Evolutionary conservation across 129 eudicot species (phyloP), one percentile per base, ranked within the genome.

Genomic region (Silybum marianum): DNA sequence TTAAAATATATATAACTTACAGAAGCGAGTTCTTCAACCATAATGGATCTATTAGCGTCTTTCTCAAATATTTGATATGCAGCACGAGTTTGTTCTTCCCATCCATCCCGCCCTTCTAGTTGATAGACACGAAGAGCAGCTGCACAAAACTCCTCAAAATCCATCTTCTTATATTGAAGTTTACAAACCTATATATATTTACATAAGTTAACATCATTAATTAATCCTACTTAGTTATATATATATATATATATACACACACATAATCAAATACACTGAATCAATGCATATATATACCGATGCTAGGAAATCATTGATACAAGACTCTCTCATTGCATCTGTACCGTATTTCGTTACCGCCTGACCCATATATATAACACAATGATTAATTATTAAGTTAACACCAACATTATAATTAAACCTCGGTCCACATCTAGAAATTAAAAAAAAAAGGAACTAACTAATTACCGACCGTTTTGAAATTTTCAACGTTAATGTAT

Each of bases 61-160:
- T 65, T 73, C 71, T 83, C 86, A 48, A 83, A 83, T 78, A 83
- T 72, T 42, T 72, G 71, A 78, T 72, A 83, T 26, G 86, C 86
- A 0, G 74, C 78, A 42, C 30, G 74, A 7, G 75, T 72, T 72
- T 83, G 86, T 72, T 44, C 67, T 9, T 83, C 79, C 83, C 83
- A 83, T 72, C 75, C 63, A 13, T 83, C 86, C 66, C 16, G 82
- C 67, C 79, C 83, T 23, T 83, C 86, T 19, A 83, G 71, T 42
- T 83, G 86, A 78, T 65, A 79, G 44, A 83, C 83, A 44, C 86
- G 79, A 78, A 78, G 71, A 9, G 86, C 71, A 39, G 86, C 75
- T 83, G 86, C 86, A 72, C 86, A 78, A 16, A 83, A 83, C 83
- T 83, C 86, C 39, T 83, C 79, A 63, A 83, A 78, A 69, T 83